A percentile compares a stretch with the other conserved stretches of the same genome.
phyloP scores from a whole-genome alignment of 805 yeast genomes.

The Cyberlindnera bimundalis region DNA sequence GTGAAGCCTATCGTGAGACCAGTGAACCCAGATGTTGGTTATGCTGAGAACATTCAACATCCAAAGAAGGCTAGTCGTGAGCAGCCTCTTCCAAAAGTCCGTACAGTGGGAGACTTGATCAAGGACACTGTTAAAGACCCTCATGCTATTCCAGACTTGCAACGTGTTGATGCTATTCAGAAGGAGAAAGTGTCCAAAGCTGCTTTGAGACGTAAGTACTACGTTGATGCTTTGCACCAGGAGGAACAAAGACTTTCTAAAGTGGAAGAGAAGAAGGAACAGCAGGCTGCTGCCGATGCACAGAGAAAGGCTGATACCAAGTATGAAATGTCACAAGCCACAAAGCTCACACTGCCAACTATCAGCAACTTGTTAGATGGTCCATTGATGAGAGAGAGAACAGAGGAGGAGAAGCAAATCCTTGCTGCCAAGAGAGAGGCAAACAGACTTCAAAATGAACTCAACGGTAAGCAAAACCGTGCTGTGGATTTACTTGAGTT shows the following conservation, averaged over 20 bases:
- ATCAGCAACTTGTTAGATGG: slow-evolving; percentile 63
- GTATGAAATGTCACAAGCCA: slow-evolving; percentile 44
- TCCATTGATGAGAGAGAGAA: slow-evolving; percentile 69
- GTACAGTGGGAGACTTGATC: slow-evolving; percentile 61
- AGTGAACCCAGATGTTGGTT: slow-evolving; percentile 54
- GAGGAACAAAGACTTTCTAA: slow-evolving; percentile 35
- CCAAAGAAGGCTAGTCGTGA: slow-evolving; percentile 62
- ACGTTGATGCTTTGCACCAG: slow-evolving; percentile 49
- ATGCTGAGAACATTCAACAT: slow-evolving; percentile 66
- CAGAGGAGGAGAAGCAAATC: slow-evolving; percentile 60
- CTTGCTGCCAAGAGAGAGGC: slow-evolving; percentile 58
- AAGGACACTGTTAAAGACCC: slow-evolving; percentile 49
- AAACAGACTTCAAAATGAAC: slow-evolving; percentile 58
- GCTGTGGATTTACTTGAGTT: slow-evolving; percentile 61
- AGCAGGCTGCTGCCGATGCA: slow-evolving; percentile 27
- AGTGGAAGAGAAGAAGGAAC: slow-evolving; percentile 31
- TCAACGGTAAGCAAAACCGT: slow-evolving; percentile 48
- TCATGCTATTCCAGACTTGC: slow-evolving; percentile 25
- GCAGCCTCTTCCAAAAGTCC: slow-evolving; percentile 47
- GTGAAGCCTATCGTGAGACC: slow-evolving; percentile 36
- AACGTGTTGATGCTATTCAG: slow-evolving; percentile 26
- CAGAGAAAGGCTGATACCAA: slow-evolving; percentile 34
- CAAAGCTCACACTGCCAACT: slow-evolving; percentile 73
- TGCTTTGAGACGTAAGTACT: slow-evolving; percentile 68
- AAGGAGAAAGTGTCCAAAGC: slow-evolving; percentile 38